Evolutionary conservation across 345 rosid genomes (phyloP).

Genomic region (Salix dunnii): DNA sequence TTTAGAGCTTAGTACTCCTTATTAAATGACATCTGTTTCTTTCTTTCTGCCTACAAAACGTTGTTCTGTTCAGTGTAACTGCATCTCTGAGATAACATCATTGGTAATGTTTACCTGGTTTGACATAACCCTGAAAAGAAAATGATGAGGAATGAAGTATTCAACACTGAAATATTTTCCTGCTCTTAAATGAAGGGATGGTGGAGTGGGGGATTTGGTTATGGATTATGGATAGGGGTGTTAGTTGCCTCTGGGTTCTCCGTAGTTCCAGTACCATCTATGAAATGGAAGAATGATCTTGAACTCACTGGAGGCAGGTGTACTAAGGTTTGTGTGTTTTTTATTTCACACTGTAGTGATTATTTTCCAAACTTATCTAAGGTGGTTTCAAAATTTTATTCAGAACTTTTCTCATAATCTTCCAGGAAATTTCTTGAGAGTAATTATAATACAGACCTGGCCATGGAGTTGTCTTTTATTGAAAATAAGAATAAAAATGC

Average conservation of each 20-base stretch:
- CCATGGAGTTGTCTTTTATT: not conserved
- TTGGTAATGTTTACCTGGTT: not conserved
- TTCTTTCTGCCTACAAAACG: not conserved
- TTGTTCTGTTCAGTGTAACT: not conserved
- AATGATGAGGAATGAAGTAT: not conserved
- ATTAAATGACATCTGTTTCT: not conserved
- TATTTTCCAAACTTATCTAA: not conserved
- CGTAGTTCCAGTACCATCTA: slow-evolving; percentile 76
- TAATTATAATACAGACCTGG: not conserved
- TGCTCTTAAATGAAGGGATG: slow-evolving; percentile 59
- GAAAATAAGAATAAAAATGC: not conserved
- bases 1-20: not conserved
- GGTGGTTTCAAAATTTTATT: too few species aligned
- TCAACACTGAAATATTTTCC: slow-evolving; percentile 10
- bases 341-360: not conserved
- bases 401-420: not conserved
- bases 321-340: slow-evolving; percentile 47
- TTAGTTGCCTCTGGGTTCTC: slow-evolving; percentile 84
- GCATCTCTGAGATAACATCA: not conserved
- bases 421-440: not conserved
- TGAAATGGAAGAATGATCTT: slow-evolving; percentile 65
- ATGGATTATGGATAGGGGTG: slow-evolving; percentile 86
- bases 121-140: slow-evolving; percentile 1
- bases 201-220: slow-evolving; percentile 92
- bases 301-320: slow-evolving; percentile 47